Conservation (phyloP, 116 monocot species). For the Zostera marina region DNA sequence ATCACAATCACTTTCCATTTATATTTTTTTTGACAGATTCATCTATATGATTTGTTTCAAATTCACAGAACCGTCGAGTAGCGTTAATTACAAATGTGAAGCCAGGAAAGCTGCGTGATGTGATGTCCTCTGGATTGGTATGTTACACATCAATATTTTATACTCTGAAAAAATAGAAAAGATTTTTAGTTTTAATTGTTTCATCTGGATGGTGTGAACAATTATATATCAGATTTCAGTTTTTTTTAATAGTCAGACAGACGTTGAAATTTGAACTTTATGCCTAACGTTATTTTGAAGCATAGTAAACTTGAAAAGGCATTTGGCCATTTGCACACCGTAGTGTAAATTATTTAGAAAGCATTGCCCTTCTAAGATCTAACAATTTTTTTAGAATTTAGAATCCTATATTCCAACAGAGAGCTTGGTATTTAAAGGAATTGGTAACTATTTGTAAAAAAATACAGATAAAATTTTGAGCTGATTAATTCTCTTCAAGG, state of each 20-base stretch:
- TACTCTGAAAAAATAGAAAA: neutral
- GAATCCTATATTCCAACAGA: neutral
- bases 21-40: neutral
- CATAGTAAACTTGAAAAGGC: too few species aligned
- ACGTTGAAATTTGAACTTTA: too few species aligned
- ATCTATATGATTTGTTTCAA: neutral
- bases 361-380: too few species aligned
- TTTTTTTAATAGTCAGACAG: too few species aligned
- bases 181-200: too few species aligned
- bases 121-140: slow-evolving; percentile 92
- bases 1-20: neutral
- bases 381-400: neutral
- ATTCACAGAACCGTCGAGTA: slow-evolving; percentile 63
- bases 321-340: too few species aligned
- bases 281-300: too few species aligned
- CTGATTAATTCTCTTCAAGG: neutral
- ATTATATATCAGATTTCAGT: too few species aligned
- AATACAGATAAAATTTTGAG: neutral
- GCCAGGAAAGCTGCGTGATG: slow-evolving; percentile 91
- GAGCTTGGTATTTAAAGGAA: neutral
- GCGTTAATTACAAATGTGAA: slow-evolving; percentile 93
- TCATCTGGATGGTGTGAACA: too few species aligned
- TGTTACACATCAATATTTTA: neutral
- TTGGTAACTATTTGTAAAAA: neutral
- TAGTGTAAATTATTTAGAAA: too few species aligned